Base-by-base conservation (phyloP, 192 early-diverging fungal species). In the Globomyces pollinis-pini region DNA sequence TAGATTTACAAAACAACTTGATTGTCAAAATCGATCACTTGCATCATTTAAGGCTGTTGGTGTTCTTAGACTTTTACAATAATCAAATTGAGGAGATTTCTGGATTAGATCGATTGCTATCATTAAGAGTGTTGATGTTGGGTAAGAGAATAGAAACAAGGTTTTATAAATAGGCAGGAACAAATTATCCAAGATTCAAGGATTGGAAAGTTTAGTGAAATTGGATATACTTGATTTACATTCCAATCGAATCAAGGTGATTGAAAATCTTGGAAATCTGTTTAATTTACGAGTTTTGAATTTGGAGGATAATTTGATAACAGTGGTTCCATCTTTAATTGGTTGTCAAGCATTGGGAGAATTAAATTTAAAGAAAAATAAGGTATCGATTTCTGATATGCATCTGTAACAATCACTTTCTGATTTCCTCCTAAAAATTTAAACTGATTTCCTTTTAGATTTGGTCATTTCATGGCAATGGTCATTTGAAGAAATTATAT, bases 181-280 rank as follows among this genome's bases (percentile, higher is more conserved):
- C 59, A 60, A 53, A 30, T 75, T 80, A 1, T 11, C 41, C n/a
- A 53, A 53, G 31, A 69, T 80, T 12, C 58, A 71, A 41, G 62
- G 60, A 1, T 47, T 80, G 26, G 64, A 65, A 6, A 44, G 9
- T 26, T 39, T 71, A 1, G 29, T 28, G 18, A 71, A 69, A 59
- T 57, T 80, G 30, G 78, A 80, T 57, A 72, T 78, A 1, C 69
- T 80, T 1, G 78, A 80, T 59, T 49, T 80, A 32, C 78, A 80
- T 51, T 50, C 49, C 7, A 80, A 80, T 44, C 63, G 60, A 49
- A 78, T 80, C 9, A 38, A 57, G 8, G 61, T 39, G 31, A 71
- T 80, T 45, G 72, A 78, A 50, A 73, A 80, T 44, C 30, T 79
- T 11, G 26, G 30, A 11, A 63, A 65, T 33, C 62, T 80, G 7